Evolutionary conservation across 176 grass and related monocot species (phyloP), one percentile per base, ranked within the genome.

Genomic region (Chloris gayana): DNA sequence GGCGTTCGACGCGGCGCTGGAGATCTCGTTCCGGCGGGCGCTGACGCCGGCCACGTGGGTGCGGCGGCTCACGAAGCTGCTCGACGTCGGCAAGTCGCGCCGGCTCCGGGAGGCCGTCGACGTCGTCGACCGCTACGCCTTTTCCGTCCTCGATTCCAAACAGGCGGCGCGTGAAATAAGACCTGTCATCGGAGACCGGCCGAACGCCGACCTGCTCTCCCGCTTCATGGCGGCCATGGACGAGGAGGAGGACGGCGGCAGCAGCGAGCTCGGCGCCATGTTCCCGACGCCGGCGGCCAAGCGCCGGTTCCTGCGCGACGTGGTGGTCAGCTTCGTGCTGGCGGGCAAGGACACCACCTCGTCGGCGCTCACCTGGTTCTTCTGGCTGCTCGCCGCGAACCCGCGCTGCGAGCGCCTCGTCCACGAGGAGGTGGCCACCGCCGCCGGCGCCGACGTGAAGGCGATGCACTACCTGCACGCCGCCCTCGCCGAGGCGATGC

Each of bases 321-420:
- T 93, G 53, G 79, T 93, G 21, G 81, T 97, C 18, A 87, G 74
- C 80, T 93, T 97, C 79, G 78, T 97, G 6, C 83, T 97, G 18
- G 94, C 88, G 27, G 94, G 94, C 32, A 91, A 89, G 77, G 94
- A 93, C 88, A 65, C 88, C 2, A 93, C 80, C 21, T 88, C 88
- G 24, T 76, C 91, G 5, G 91, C 80, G 0, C 86, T 97, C 8
- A 89, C 88, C 26, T 93, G 94, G 88, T 86, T 97, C 74, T 93
- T 93, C 86, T 97, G 94, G 94, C 86, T 91, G 21, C 73, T 91
- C 50, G 72, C 72, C 49, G 87, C 15, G 64, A 76, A 87, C 86
- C 68, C 77, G 67, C 72, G 67, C 53, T 85, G 89, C 83, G 84
- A 91, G 45, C 60, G 27, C 53, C 85, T 73, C 17, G 85, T 83